phyloP scores from a whole-genome alignment of 306 rosid genomes.

The Cicer chorassanicum region DNA sequence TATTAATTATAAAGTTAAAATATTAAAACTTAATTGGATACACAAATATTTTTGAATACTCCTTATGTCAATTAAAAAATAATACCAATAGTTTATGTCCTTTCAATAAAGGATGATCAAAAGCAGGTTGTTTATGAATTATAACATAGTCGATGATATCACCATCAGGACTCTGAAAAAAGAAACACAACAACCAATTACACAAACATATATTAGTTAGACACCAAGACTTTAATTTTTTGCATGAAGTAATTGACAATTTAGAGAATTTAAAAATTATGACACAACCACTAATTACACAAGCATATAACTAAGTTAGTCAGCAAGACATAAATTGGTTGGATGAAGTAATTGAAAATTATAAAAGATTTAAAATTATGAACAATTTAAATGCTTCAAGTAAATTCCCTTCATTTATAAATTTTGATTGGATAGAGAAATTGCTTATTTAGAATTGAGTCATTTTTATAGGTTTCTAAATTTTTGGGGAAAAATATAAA shows the following conservation, averaged over 20 bases:
- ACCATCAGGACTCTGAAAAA: conserved; percentile 76
- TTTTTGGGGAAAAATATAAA: neutral
- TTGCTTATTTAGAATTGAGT: no score
- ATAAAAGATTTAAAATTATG: no score
- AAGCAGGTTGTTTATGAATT: conserved; percentile 85
- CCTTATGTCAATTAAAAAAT: neutral
- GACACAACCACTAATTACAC: no score
- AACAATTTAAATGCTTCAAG: no score
- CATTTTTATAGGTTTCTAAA: neutral
- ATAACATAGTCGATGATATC: conserved; percentile 83
- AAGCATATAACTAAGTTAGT: no score
- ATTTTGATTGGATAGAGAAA: no score
- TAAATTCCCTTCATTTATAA: no score
- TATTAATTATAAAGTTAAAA: neutral
- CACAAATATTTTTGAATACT: conserved; percentile 13
- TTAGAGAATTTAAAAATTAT: no score
- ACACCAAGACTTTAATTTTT: conserved; percentile 1
- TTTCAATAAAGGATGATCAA: conserved; percentile 80
- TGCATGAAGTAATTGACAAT: no score
- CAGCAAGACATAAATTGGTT: conserved; percentile 15
- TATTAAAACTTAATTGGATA: neutral
- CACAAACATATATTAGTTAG: neutral
- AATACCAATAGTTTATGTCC: conserved; percentile 79
- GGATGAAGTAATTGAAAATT: no score
- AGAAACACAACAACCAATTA: neutral